Evolutionary conservation across 2,329 filamentous ascomycete species (phyloP).

Genomic region (Lachnellula willkommii): DNA sequence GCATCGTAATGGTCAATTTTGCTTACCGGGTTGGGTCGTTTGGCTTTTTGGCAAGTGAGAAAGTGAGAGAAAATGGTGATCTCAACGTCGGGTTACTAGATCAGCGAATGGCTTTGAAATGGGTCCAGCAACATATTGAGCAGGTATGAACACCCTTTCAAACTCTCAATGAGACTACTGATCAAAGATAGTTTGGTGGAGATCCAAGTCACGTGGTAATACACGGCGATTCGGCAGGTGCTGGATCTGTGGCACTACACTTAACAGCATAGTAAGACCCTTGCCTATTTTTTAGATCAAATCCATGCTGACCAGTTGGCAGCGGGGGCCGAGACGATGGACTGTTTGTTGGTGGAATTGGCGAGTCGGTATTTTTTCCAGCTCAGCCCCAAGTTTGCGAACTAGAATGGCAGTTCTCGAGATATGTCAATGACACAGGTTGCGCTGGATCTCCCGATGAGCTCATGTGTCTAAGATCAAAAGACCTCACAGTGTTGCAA

Average conservation of each 20-base stretch:
- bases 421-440: slow-evolving; percentile 30
- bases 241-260: slow-evolving; percentile 39
- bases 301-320: neutral
- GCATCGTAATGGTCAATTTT: slow-evolving; percentile 54
- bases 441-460: slow-evolving; percentile 28
- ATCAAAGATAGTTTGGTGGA: slow-evolving; percentile 36
- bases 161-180: neutral
- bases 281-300: neutral
- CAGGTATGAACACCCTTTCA: slow-evolving; percentile 31
- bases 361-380: slow-evolving; percentile 35
- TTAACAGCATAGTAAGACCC: slow-evolving; percentile 26
- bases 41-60: slow-evolving; percentile 56
- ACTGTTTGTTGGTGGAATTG: slow-evolving; percentile 29
- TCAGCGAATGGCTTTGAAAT: slow-evolving; percentile 54
- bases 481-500: slow-evolving; percentile 35
- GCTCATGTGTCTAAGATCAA: slow-evolving; percentile 34
- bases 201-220: slow-evolving; percentile 42
- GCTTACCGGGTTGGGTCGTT: slow-evolving; percentile 59
- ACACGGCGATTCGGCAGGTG: slow-evolving; percentile 44
- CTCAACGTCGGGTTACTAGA: slow-evolving; percentile 62
- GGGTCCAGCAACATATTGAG: slow-evolving; percentile 56
- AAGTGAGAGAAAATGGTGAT: slow-evolving; percentile 48
- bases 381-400: slow-evolving; percentile 34
- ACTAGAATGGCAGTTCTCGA: slow-evolving; percentile 39
- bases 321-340: slow-evolving; percentile 26